phyloP scores from a whole-genome alignment of 495 filamentous ascomycete genomes.

The Margaritispora aquatica region DNA sequence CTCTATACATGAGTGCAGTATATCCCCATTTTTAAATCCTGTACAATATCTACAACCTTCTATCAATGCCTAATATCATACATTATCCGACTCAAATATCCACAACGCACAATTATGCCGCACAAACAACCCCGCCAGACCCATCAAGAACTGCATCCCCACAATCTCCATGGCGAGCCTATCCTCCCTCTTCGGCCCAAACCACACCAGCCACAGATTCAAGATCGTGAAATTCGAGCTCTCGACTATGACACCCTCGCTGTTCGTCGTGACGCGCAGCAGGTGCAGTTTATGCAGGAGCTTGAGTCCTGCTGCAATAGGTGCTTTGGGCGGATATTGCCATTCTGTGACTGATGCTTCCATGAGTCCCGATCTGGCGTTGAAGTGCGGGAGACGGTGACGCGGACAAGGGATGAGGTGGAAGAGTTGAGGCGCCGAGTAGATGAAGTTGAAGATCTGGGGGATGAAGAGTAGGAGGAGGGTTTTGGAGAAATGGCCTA shows the following conservation, averaged over 20 bases:
- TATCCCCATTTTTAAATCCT: neutral
- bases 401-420: constrained; percentile 84
- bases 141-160: constrained; percentile 62
- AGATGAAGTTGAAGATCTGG: constrained; percentile 94
- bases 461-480: constrained; percentile 85
- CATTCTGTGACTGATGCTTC: constrained; percentile 83
- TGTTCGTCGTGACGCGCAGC: constrained; percentile 55
- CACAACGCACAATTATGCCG: constrained; percentile 78
- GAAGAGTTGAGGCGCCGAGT: constrained; percentile 87
- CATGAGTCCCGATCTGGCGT: constrained; percentile 70
- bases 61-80: constrained; percentile 1
- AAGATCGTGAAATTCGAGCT: constrained; percentile 88
- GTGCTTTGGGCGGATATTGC: constrained; percentile 57
- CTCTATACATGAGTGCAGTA: no score
- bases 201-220: constrained; percentile 95
- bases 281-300: constrained; percentile 59
- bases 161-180: constrained; percentile 70
- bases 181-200: constrained; percentile 87
- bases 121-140: constrained; percentile 76
- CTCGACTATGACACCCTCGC: constrained; percentile 64
- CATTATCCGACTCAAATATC: constrained; percentile 84
- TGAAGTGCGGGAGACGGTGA: constrained; percentile 86
- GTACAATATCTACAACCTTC: neutral
- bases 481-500: constrained; percentile 98
- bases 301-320: constrained; percentile 54